Evolutionary conservation across 2,329 filamentous ascomycete species (phyloP), one percentile per base, ranked within the genome.

Genomic region (Furcasterigmium sp.): DNA sequence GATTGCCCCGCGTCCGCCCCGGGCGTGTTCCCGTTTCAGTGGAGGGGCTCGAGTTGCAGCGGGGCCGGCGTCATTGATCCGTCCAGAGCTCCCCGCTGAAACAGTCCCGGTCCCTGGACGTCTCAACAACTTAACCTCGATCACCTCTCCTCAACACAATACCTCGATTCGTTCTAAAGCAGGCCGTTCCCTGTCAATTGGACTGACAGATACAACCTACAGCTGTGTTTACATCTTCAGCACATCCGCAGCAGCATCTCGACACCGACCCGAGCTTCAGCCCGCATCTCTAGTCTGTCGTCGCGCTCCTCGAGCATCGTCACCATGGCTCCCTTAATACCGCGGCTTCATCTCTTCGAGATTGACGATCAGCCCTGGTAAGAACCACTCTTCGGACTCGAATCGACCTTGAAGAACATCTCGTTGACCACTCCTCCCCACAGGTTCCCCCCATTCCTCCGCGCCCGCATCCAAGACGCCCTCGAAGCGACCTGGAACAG

Each of bases 331-430:
- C 69, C 76, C 39, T 63, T 73, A 30, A 59, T 79, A 43, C 78
- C 76, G 8, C 74, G 79, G 8, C 65, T 82, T 60, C 79, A 85
- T 57, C 72, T 84, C 51, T 81, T 80, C 50, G 82, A 86, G 67
- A 80, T 85, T 48, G 75, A 81, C 51, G 82, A 86, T 55, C 79
- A 83, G 60, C 52, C 73, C 43, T 85, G 82, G 82, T 84, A 66
- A 45, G 63, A 37, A 36, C 37, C 28, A 18, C 38, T 20, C 13
- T n/a, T 34, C n/a, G 13, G 2, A 2, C 23, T 13, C 25, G 18
- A 14, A n/a, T 17, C 23, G 37, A 11, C 9, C 17, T 34, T 35
- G 32, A 17, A 17, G n/a, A 17, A 15, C 6, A 4, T 17, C n/a
- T 19, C 11, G 36, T 47, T 51, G 34, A 53, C 39, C 7, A 11